Evolutionary conservation across 345 rosid genomes (phyloP).

Genomic region (Populus nigra): DNA sequence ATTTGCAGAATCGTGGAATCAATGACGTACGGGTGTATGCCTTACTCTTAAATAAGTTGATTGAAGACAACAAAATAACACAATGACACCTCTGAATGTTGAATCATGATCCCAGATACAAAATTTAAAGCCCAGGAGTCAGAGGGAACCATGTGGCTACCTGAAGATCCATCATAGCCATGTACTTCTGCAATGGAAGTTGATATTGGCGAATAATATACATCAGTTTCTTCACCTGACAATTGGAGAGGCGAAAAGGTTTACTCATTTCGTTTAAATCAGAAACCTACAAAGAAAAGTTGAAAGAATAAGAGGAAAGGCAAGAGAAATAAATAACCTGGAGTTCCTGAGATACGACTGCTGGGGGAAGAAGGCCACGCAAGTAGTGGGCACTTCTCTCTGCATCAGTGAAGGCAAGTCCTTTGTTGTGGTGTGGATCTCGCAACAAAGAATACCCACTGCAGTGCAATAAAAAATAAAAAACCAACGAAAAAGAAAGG

Average conservation of each 20-base stretch:
- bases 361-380: slow-evolving; percentile 91
- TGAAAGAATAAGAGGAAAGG: slow-evolving; percentile 1
- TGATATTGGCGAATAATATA: slow-evolving; percentile 79
- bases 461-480: slow-evolving; percentile 13
- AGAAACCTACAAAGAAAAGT: neutral
- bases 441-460: slow-evolving; percentile 94
- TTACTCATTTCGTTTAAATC: neutral
- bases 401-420: slow-evolving; percentile 77
- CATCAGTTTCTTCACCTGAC: slow-evolving; percentile 86
- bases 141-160: slow-evolving; percentile 25
- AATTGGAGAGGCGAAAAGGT: slow-evolving; percentile 1
- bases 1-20: neutral
- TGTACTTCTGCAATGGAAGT: slow-evolving; percentile 86
- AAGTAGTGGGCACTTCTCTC: slow-evolving; percentile 92
- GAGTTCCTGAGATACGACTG: slow-evolving; percentile 79
- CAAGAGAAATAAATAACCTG: slow-evolving; percentile 47
- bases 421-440: slow-evolving; percentile 96
- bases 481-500: neutral
- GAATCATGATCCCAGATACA: neutral
- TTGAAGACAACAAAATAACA: neutral
- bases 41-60: neutral
- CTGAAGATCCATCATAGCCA: slow-evolving; percentile 99
- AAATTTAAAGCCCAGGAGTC: neutral
- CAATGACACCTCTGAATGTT: neutral
- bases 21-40: neutral